Evolutionary conservation across 257 asterid species (phyloP), one percentile per base, ranked within the genome.

Genomic region (Solanum ossicruentum): DNA sequence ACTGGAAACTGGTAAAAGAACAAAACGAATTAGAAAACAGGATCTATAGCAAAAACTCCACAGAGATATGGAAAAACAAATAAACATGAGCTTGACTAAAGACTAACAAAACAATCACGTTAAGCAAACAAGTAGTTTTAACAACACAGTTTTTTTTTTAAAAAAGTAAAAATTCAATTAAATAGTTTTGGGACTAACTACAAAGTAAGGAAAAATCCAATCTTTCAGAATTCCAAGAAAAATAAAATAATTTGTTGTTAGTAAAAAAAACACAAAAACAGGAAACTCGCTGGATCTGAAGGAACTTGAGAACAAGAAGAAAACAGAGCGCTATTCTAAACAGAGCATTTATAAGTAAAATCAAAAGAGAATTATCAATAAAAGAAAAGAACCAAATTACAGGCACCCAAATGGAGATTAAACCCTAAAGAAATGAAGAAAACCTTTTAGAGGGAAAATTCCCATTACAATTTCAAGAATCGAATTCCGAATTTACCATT

Each of bases 391-490:
- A 21, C 5, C 23, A 5, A 23, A 51, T 15, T 51, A 52, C 56
- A 75, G 15, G 21, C 21, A 47, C 15, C 32, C 13, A 47, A 66
- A 66, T 66, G 47, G 7, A 11, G 17, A 77, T 21, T 75, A 69
- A 77, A 21, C 23, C 7, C 7, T 79, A 80, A 85, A 66, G 12
- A 61, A 43, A 9, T 47, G 70, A 41, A 87, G 81, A 45, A 57
- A 83, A 67, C 95, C 92, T 85, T 77, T 84, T 32, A 23, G 54
- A 80, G 52, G 78, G 43, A 58, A 86, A 79, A 88, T 82, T 7
- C 43, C 63, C 80, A 67, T 84, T 84, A 85, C 45, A 86, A 87
- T 87, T 86, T 87, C 80, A 75, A 63, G 84, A 82, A 26, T 52
- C 91, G 87, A 63, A 87, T 86, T 84, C 72, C 52, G 79, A 36